phyloP scores from a whole-genome alignment of 1,284 basidiomycete species.

The Malassezia vespertilionis region DNA sequence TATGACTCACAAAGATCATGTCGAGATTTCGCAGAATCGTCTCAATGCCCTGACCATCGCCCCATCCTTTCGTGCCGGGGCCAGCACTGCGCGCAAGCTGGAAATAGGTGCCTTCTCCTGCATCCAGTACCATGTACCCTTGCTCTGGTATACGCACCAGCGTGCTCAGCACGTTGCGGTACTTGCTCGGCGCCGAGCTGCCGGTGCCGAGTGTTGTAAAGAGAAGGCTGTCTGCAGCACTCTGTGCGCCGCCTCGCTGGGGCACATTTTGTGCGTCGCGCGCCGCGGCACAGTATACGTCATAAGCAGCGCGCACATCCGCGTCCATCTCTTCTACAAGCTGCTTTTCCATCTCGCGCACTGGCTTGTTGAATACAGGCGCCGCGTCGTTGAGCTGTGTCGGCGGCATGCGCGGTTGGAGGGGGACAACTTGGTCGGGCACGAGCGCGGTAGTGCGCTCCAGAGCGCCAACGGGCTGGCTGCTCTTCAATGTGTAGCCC shows the following conservation, averaged over 20 bases:
- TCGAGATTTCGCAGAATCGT: conserved; percentile 57
- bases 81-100: conserved; percentile 74
- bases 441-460: not conserved
- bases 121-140: conserved; percentile 63
- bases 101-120: conserved; percentile 82
- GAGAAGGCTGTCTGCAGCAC: conserved; percentile 51
- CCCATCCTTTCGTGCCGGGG: conserved; percentile 7
- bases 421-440: conserved; percentile 17
- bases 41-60: conserved; percentile 22
- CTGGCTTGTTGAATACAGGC: conserved; percentile 41
- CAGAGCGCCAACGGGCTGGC: not conserved
- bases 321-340: conserved; percentile 14
- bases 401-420: conserved; percentile 24
- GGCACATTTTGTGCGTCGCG: too few species aligned
- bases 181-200: conserved; percentile 63
- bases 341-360: conserved; percentile 16
- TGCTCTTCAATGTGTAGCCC: conserved; percentile 49
- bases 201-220: conserved; percentile 77
- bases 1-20: conserved; percentile 76
- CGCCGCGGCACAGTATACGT: conserved; percentile 21
- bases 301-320: conserved; percentile 17
- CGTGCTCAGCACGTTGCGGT: conserved; percentile 42
- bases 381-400: conserved; percentile 17
- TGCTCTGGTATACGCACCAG: conserved; percentile 31
- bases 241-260: too few species aligned